These are phyloP conservation scores for Linnemannia hyalina DNA, from an alignment of 192 early-diverging fungal genomes.

Conservation along the genomic window DNA sequence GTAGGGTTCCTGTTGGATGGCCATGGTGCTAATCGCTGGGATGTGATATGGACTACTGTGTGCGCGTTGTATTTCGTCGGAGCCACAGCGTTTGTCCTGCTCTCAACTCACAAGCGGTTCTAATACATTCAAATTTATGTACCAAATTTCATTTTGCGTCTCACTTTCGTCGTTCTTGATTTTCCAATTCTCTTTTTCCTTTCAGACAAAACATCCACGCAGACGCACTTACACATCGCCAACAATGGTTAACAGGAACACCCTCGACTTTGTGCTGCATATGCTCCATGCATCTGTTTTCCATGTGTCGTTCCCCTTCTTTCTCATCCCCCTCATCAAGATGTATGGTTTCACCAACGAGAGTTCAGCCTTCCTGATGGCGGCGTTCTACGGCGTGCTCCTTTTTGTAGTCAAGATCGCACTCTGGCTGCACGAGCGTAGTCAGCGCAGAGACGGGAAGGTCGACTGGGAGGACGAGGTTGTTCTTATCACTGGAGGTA, in stretches of 20 bases:
- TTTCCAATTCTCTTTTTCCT: background rate
- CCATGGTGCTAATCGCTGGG: conserved; percentile 28
- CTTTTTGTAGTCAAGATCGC: conserved; percentile 27
- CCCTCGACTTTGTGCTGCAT: conserved; percentile 43
- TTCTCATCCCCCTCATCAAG: conserved; percentile 48
- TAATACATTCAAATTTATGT: background rate
- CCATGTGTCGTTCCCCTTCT: conserved; percentile 52
- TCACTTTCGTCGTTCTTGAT: background rate
- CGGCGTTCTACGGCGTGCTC: conserved; percentile 21
- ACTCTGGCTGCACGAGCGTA: conserved; percentile 25
- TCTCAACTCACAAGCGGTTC: conserved; percentile 25
- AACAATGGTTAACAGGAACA: conserved; percentile 37
- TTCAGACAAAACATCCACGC: background rate
- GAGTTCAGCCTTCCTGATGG: conserved; percentile 11
- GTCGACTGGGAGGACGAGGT: conserved; percentile 70
- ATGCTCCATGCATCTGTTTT: conserved; percentile 49
- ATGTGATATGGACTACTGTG: conserved; percentile 40
- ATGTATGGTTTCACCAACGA: conserved; percentile 45
- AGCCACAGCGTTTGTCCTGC: conserved; percentile 20
- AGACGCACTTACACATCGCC: background rate
- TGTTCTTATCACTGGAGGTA: conserved; percentile 76
- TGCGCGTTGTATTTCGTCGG: conserved; percentile 43
- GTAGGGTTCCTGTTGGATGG: conserved; percentile 45
- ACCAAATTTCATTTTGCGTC: background rate
- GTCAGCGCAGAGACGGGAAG: conserved; percentile 26